phyloP scores from a whole-genome alignment of 495 filamentous ascomycete genomes.

The Ascodesmis nigricans region DNA sequence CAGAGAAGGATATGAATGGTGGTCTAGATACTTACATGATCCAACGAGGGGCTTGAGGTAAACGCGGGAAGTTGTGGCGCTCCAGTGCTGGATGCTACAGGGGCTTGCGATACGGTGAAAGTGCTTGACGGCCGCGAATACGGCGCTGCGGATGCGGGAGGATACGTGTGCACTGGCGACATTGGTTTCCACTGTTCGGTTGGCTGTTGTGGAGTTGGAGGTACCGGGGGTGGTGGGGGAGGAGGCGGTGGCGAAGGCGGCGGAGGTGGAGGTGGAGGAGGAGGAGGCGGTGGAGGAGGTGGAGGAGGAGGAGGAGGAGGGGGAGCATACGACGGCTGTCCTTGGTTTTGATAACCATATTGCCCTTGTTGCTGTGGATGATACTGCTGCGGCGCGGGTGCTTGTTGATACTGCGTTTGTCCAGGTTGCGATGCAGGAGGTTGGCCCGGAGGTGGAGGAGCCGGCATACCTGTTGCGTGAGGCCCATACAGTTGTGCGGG shows the following conservation, averaged over 20 bases:
- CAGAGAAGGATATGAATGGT: too few relatives aligned
- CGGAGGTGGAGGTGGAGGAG: not conserved
- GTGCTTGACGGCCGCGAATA: too few relatives aligned
- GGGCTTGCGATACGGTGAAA: not conserved
- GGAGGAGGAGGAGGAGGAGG: too few relatives aligned
- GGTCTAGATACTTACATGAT: too few relatives aligned
- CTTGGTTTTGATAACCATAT: conserved; percentile 9
- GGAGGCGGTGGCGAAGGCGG: conserved; percentile 2
- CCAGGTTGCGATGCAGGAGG: conserved; percentile 3
- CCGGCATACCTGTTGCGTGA: conserved; percentile 6
- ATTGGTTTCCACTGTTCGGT: conserved; percentile 8
- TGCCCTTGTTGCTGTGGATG: conserved; percentile 5
- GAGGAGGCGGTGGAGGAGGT: not conserved
- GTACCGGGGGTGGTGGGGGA: not conserved
- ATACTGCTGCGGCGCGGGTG: not conserved
- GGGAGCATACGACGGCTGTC: conserved; percentile 7
- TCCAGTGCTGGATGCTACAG: not conserved
- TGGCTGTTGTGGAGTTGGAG: conserved; percentile 5
- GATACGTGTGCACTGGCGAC: too few relatives aligned
- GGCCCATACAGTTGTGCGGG: not conserved
- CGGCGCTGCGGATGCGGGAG: too few relatives aligned
- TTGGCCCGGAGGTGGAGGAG: conserved; percentile 11
- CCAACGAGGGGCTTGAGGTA: not conserved
- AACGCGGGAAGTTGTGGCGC: conserved; percentile 4
- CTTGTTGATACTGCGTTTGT: conserved; percentile 5